These are phyloP conservation scores for Claviceps sp. DNA, from an alignment of 2,329 filamentous ascomycete genomes.

Conservation along the genomic window DNA sequence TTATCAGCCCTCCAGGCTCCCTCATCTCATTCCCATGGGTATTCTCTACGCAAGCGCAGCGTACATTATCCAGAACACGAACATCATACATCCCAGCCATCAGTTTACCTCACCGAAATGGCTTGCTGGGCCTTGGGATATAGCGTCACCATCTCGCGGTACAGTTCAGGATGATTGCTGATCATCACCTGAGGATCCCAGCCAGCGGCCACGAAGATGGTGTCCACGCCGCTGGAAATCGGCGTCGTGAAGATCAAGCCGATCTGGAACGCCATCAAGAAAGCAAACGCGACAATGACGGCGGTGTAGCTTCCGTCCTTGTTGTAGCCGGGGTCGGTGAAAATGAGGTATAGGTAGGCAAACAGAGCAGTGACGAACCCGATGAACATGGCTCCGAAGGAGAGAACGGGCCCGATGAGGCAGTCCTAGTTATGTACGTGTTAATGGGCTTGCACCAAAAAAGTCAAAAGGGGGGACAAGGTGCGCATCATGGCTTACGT, in stretches of 20 bases:
- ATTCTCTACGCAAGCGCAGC: background rate
- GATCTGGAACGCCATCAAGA: slow-evolving; percentile 82
- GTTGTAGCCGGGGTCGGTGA: slow-evolving; percentile 74
- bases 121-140: slow-evolving; percentile 76
- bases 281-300: slow-evolving; percentile 71
- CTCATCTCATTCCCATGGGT: background rate
- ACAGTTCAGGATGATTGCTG: slow-evolving; percentile 69
- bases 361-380: slow-evolving; percentile 71
- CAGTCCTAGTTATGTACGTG: slow-evolving; percentile 41
- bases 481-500: slow-evolving; percentile 26
- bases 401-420: slow-evolving; percentile 60
- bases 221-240: slow-evolving; percentile 76
- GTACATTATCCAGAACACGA: background rate
- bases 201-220: slow-evolving; percentile 70
- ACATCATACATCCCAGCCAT: background rate
- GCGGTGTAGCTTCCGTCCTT: slow-evolving; percentile 52
- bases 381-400: slow-evolving; percentile 71
- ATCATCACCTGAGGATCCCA: slow-evolving; percentile 64
- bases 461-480: background rate
- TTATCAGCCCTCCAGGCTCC: background rate
- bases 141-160: slow-evolving; percentile 61
- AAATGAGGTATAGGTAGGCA: slow-evolving; percentile 74
- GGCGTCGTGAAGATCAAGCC: slow-evolving; percentile 84
- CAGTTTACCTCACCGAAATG: slow-evolving; percentile 31
- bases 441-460: slow-evolving; percentile 7